phyloP scores from a whole-genome alignment of 2,329 filamentous ascomycete species.

The Cordyceps javanica region DNA sequence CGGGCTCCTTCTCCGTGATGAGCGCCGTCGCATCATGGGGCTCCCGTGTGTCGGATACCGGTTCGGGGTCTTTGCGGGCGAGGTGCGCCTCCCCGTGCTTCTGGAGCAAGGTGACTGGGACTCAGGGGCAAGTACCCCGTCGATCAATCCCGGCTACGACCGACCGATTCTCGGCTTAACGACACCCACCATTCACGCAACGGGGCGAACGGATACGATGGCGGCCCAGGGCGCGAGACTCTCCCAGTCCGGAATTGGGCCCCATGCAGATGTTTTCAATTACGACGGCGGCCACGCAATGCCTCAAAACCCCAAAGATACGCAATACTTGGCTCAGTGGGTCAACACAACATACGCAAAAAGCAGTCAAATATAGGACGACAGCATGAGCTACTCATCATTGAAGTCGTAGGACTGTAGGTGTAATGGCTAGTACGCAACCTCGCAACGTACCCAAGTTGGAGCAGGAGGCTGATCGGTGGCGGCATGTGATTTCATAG shows the following conservation, averaged over 20 bases:
- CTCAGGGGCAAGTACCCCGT: background rate
- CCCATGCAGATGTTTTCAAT: background rate
- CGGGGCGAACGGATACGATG: background rate
- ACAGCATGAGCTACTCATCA: background rate
- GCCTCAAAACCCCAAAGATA: background rate
- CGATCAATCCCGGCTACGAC: background rate
- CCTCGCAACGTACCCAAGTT: too few species aligned
- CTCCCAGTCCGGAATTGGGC: background rate
- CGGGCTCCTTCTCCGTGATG: conserved; percentile 1
- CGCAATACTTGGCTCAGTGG: background rate
- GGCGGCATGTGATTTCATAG: too few species aligned
- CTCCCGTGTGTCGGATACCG: background rate
- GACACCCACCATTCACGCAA: background rate
- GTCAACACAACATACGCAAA: background rate
- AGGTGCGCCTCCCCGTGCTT: background rate
- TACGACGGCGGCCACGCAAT: conserved; percentile 3
- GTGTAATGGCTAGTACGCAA: too few species aligned
- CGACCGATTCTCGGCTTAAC: background rate
- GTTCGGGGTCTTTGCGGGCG: conserved; percentile 1
- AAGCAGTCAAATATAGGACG: too few species aligned
- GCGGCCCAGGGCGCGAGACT: background rate
- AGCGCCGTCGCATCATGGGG: conserved; percentile 3
- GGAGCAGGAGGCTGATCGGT: too few species aligned
- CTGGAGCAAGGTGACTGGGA: background rate
- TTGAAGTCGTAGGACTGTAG: too few species aligned